These are phyloP conservation scores for Kernera saxatilis DNA, from an alignment of 345 rosid species.

Conservation along the genomic window DNA sequence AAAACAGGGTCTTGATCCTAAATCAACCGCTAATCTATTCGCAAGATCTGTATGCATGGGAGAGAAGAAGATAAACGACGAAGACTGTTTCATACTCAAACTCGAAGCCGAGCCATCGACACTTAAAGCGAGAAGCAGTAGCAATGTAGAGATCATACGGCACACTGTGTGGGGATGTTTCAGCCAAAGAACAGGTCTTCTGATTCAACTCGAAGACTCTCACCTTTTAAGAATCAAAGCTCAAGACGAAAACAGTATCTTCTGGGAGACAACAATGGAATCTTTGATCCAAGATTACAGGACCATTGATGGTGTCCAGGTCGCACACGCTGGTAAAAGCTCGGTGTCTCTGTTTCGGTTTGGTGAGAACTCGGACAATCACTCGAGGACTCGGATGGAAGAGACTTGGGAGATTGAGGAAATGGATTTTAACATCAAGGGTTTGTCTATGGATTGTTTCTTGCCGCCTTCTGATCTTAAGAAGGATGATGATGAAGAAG, in stretches of 20 bases:
- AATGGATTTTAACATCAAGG: slow-evolving; percentile 85
- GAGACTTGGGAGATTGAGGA: slow-evolving; percentile 90
- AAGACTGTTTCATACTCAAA: slow-evolving; percentile 75
- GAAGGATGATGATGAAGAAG: slow-evolving; percentile 61
- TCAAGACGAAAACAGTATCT: slow-evolving; percentile 45
- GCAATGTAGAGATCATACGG: slow-evolving; percentile 63
- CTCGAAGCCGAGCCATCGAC: slow-evolving; percentile 60
- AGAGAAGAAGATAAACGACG: slow-evolving; percentile 60
- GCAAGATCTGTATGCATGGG: slow-evolving; percentile 64
- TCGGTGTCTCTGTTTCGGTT: slow-evolving; percentile 58
- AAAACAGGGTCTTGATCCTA: slow-evolving; percentile 89
- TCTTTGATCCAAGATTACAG: slow-evolving; percentile 69
- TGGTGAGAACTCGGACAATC: slow-evolving; percentile 55
- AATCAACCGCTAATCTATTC: slow-evolving; percentile 70
- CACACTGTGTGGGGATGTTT: slow-evolving; percentile 92
- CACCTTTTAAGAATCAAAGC: slow-evolving; percentile 70
- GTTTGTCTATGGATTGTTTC: slow-evolving; percentile 83
- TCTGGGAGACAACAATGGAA: slow-evolving; percentile 95
- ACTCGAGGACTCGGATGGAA: slow-evolving; percentile 85
- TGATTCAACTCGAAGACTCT: slow-evolving; percentile 71
- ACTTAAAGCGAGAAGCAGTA: slow-evolving; percentile 57
- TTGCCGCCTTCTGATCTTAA: slow-evolving; percentile 84
- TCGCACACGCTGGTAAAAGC: slow-evolving; percentile 76
- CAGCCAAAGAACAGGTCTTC: slow-evolving; percentile 85
- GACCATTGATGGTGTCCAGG: slow-evolving; percentile 66